Base-by-base conservation (phyloP, 352 stramenopile species). In the Phytopythium helicoides region DNA sequence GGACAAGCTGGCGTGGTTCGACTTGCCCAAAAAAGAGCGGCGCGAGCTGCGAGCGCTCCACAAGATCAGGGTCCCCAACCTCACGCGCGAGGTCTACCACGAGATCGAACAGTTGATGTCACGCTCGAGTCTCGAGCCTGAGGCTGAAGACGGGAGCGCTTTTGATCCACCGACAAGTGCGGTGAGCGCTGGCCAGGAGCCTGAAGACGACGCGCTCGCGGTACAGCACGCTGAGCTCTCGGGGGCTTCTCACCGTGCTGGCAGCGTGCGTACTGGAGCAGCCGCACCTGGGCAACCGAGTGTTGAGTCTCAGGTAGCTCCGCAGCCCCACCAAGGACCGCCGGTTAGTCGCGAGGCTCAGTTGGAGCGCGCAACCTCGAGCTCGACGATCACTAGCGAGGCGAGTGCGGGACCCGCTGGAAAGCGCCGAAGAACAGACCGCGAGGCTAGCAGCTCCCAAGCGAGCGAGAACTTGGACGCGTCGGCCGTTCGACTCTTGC, bases 21-120 rank as follows among this genome's bases (percentile, higher is more conserved):
- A 88, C 9, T 58, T 88, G 16, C 76, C 57, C 5, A 86, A 86
- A 47, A 51, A 62, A 3, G 58, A 86, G 38, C 60, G 73, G 33
- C 63, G 75, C 41, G 69, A 72, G n/a, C 47, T 86, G 26, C 62
- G 69, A 16, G 60, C 56, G 33, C 47, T 53, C 14, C 62, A 80
- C 51, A 73, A 73, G 36, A 75, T 80, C 35, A 64, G 67, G 12
- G 64, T 72, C 8, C 57, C 70, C 11, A 80, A 80, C 47, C 56
- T 80, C 15, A 64, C 70, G 3, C 64, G 58, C 5, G 60, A 68
- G 44, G 55, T 75, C 19, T 80, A 69, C 60, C 59, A 69, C 26
- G 64, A 80, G 40, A 66, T 80, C 23, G 56, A 75, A 23, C 61
- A 68, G 55, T 54, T 80, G 37, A 73, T 80, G 64, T 59, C 41